phyloP scores from a whole-genome alignment of 345 rosid genomes.

The Viola odorata region DNA sequence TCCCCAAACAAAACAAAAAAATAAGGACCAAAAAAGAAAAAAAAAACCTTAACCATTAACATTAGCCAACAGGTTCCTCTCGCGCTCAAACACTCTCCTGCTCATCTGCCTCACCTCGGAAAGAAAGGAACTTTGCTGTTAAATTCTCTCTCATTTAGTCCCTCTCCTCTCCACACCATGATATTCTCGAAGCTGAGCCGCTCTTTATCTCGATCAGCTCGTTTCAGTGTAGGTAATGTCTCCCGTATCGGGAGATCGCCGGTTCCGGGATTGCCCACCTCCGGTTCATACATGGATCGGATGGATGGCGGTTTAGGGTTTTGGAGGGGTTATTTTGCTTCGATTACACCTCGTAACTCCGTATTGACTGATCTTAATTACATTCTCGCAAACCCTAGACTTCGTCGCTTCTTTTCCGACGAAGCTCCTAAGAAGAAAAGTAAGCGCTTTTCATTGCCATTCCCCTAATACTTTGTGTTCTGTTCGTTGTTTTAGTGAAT shows the following conservation, averaged over 20 bases:
- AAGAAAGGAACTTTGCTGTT: background rate
- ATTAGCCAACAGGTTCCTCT: too few relatives aligned
- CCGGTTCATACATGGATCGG: background rate
- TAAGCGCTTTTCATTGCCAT: constrained; percentile 19
- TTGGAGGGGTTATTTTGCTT: constrained; percentile 50
- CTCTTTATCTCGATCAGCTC: background rate
- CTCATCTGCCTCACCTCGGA: background rate
- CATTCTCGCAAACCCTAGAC: constrained; percentile 60
- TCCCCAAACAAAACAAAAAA: too few relatives aligned
- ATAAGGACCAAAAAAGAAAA: too few relatives aligned
- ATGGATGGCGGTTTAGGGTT: constrained; percentile 28
- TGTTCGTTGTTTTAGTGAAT: background rate
- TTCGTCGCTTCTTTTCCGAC: constrained; percentile 55
- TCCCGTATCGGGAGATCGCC: constrained; percentile 20
- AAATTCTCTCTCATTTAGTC: background rate
- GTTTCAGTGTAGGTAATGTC: background rate
- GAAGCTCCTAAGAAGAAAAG: constrained; percentile 75
- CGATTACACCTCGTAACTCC: constrained; percentile 28
- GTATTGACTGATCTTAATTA: constrained; percentile 41
- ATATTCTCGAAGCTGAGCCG: background rate
- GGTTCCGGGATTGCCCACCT: background rate
- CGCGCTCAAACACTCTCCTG: too few relatives aligned
- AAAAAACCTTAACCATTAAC: too few relatives aligned
- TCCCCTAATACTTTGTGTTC: background rate
- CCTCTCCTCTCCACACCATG: background rate